These are phyloP conservation scores for Dacryopinax spathularia DNA, from an alignment of 768 basidiomycete genomes.

Conservation along the genomic window DNA sequence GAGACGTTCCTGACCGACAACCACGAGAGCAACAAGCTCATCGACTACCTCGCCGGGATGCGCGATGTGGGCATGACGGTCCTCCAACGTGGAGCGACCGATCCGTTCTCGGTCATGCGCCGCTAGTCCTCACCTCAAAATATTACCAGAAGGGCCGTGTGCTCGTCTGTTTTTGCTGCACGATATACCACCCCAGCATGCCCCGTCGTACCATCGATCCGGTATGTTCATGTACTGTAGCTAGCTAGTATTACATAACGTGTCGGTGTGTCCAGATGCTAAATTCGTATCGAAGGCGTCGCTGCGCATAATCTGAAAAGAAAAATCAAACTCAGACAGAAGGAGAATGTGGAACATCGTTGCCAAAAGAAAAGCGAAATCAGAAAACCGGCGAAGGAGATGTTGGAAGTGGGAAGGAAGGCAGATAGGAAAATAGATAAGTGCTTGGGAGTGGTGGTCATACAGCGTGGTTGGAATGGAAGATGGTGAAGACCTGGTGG, in stretches of 20 bases:
- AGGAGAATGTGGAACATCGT: too few species aligned
- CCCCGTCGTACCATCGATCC: background rate
- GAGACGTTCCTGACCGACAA: slow-evolving; percentile 54
- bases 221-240: slow-evolving; percentile 2
- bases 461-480: too few species aligned
- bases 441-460: background rate
- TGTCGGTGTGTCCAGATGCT: background rate
- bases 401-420: too few species aligned
- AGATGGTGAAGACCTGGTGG: too few species aligned
- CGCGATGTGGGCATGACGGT: slow-evolving; percentile 56
- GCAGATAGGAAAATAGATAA: background rate
- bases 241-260: slow-evolving; percentile 1
- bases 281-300: slow-evolving; percentile 2
- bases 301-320: background rate
- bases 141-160: too few species aligned
- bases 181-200: too few species aligned
- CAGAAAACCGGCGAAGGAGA: too few species aligned
- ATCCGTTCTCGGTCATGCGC: slow-evolving; percentile 44
- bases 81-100: slow-evolving; percentile 60
- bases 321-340: too few species aligned
- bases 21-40: slow-evolving; percentile 44
- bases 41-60: slow-evolving; percentile 61
- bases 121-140: background rate
- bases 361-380: too few species aligned
- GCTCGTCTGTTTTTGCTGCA: too few species aligned